Conservation (phyloP, 2,329 filamentous ascomycete species). For the Phoma sp. region DNA sequence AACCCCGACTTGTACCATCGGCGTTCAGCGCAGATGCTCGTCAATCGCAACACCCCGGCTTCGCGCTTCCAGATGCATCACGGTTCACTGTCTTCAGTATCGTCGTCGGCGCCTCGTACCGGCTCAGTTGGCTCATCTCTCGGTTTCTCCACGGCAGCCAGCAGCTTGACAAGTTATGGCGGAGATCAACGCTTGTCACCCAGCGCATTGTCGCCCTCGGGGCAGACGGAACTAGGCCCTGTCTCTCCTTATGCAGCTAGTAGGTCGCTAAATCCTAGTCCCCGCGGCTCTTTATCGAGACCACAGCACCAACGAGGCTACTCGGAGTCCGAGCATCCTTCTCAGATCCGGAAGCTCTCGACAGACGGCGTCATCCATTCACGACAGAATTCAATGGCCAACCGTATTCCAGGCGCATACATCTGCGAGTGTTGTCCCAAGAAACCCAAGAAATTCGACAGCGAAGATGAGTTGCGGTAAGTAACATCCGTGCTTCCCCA, state of each 20-base stretch:
- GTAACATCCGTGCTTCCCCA: conserved; percentile 46
- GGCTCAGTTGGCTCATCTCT: conserved; percentile 68
- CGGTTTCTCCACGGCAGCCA: conserved; percentile 63
- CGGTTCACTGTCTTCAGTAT: conserved; percentile 68
- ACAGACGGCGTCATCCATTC: conserved; percentile 52
- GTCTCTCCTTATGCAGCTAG: conserved; percentile 63
- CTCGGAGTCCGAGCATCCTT: conserved; percentile 49
- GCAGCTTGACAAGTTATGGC: conserved; percentile 70
- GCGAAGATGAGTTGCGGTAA: conserved; percentile 81
- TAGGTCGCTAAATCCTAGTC: conserved; percentile 52
- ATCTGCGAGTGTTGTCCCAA: conserved; percentile 97
- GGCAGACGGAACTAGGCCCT: conserved; percentile 60
- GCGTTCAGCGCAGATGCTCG: conserved; percentile 61
- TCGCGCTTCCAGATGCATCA: conserved; percentile 63
- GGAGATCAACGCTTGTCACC: conserved; percentile 68
- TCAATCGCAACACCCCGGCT: conserved; percentile 61
- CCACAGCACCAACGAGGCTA: conserved; percentile 50
- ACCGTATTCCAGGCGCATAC: conserved; percentile 63
- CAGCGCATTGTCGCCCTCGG: conserved; percentile 63
- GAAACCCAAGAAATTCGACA: conserved; percentile 95
- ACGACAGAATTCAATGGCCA: conserved; percentile 56
- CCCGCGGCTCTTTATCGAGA: conserved; percentile 49
- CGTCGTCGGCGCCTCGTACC: conserved; percentile 66
- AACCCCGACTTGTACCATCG: conserved; percentile 60
- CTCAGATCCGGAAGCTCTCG: conserved; percentile 56